A percentile compares a stretch with the other conserved stretches of the same genome.
Conservation (phyloP, 768 basidiomycete genomes). For the Inosperma sp. region DNA sequence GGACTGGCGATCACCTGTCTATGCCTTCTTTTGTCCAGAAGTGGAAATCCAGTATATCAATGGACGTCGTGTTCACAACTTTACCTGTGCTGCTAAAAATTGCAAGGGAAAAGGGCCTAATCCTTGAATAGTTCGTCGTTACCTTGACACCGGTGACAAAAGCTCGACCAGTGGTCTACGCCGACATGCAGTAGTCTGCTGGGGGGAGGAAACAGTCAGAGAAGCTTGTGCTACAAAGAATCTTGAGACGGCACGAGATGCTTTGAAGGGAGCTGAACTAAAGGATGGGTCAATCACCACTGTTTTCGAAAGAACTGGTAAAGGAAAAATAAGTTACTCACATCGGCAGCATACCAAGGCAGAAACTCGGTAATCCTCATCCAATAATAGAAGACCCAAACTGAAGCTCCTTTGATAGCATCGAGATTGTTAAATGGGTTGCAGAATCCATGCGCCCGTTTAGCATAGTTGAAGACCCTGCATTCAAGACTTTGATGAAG, state of each 20-base stretch:
- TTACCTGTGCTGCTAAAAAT: too few relatives aligned
- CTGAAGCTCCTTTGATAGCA: constrained; percentile 16
- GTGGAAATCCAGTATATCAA: neutral
- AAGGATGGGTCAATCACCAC: too few relatives aligned
- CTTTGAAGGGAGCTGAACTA: too few relatives aligned
- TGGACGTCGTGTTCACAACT: neutral
- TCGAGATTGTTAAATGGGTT: constrained; percentile 33
- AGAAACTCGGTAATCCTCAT: constrained; percentile 11
- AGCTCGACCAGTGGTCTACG: neutral
- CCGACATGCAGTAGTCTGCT: neutral
- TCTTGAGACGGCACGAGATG: neutral
- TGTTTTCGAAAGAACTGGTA: too few relatives aligned
- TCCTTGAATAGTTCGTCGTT: neutral
- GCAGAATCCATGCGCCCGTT: constrained; percentile 30
- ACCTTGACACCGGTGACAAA: too few relatives aligned
- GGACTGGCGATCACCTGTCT: neutral
- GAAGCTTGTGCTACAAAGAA: neutral
- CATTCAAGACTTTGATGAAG: constrained; percentile 29
- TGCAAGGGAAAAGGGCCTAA: neutral
- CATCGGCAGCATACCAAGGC: constrained; percentile 13
- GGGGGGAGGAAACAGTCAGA: neutral
- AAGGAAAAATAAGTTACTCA: constrained; percentile 15
- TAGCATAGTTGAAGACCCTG: constrained; percentile 28
- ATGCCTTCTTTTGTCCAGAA: neutral
- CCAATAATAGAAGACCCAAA: neutral